Evolutionary conservation across 2,329 filamentous ascomycete genomes (phyloP), one percentile per base, ranked within the genome.

Genomic region (Sporothrix schenckii): DNA sequence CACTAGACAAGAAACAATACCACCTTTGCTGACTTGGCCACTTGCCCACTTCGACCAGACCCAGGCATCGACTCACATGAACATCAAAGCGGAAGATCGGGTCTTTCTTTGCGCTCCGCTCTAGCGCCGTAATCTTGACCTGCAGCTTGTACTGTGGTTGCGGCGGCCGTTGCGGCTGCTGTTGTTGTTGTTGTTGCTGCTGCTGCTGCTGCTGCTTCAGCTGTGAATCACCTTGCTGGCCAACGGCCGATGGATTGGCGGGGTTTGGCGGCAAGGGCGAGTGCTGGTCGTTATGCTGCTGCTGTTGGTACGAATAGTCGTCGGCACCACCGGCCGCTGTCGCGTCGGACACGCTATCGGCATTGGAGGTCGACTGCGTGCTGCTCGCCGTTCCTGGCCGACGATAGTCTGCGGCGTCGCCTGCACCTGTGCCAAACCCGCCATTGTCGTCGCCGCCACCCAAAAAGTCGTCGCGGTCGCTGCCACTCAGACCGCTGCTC

Each of bases 81-180:
- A 98, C 93, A 81, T 99, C 95, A 78, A 99, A 99, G 76, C 93
- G 89, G 72, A 99, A 81, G 74, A 98, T 93, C 0, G 94, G 93
- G 77, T 99, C 95, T 81, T 98, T 99, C 80, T 96, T 93, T 72
- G 94, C 94, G 4, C 92, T 95, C 72, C 95, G 87, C 82, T 99
- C 95, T 63, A 99, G 83, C 1, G 92, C 93, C 0, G 94, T 97
- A 73, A 99, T 93, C 83, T 98, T 99, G 60, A 92, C 93, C 79
- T 97, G 93, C 50, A 99, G 86, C 80, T 92, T 94, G 80, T 92
- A 94, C 72, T 91, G 88, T 39, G 92, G 90, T 69, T 88, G 86
- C 56, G 87, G 82, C 13, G 83, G 81, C 74, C 81, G 79, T 2
- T 88, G 93, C 3, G 87, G 88, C 69, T 83, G 83, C 72, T 82